Conservation (phyloP, 805 yeast genomes). For the Saturnispora besseyi region DNA sequence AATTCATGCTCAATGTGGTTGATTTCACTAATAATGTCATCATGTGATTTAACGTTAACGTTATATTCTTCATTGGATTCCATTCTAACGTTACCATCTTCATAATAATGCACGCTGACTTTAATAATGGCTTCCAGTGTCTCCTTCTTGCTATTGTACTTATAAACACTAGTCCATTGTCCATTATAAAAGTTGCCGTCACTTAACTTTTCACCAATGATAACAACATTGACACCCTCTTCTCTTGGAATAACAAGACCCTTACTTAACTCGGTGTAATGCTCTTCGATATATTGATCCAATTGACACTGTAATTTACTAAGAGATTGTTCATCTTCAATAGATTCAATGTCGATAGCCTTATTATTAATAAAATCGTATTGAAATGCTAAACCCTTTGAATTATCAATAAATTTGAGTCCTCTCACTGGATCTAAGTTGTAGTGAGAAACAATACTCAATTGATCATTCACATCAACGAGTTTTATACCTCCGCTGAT, state of each 20-base stretch:
- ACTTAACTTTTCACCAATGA: constrained; percentile 65
- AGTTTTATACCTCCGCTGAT: constrained; percentile 24
- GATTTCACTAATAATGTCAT: constrained; percentile 37
- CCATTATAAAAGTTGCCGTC: constrained; percentile 84
- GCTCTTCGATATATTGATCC: constrained; percentile 47
- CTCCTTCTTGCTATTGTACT: constrained; percentile 27
- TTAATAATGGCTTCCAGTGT: constrained; percentile 44
- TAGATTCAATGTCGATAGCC: constrained; percentile 45
- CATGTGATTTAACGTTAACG: constrained; percentile 3
- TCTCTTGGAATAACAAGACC: constrained; percentile 37
- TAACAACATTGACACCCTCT: constrained; percentile 34
- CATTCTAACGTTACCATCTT: constrained; percentile 90
- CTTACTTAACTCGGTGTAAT: constrained; percentile 54
- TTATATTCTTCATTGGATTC: constrained; percentile 36
- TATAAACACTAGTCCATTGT: constrained; percentile 68
- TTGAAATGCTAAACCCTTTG: constrained; percentile 39
- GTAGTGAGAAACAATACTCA: constrained; percentile 38
- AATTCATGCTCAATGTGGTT: constrained; percentile 47
- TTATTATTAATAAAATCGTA: constrained; percentile 44
- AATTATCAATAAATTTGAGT: constrained; percentile 49
- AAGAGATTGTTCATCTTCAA: constrained; percentile 4
- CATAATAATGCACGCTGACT: constrained; percentile 84
- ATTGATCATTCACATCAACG: constrained; percentile 21
- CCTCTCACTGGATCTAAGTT: constrained; percentile 32
- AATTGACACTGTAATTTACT: constrained; percentile 24